These are phyloP conservation scores for Rhododendron simsii DNA, from an alignment of 148 eudicot species.

Conservation along the genomic window DNA sequence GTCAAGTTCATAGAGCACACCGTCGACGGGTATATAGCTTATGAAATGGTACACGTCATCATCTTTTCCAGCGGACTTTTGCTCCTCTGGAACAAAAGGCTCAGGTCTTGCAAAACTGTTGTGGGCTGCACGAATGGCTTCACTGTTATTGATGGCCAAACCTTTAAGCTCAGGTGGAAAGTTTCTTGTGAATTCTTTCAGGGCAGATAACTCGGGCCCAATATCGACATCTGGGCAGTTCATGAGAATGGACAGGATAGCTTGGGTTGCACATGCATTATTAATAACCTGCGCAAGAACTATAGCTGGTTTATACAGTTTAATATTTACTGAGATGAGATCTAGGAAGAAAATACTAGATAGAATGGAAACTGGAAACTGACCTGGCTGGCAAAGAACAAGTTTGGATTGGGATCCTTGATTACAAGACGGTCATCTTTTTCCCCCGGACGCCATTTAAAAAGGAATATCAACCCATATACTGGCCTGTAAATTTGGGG, in stretches of 20 bases:
- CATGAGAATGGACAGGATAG: slow-evolving; percentile 91
- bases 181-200: slow-evolving; percentile 78
- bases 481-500: slow-evolving; percentile 61
- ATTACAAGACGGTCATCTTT: slow-evolving; percentile 79
- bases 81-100: slow-evolving; percentile 92
- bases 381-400: slow-evolving; percentile 98
- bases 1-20: slow-evolving; percentile 89
- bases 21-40: slow-evolving; percentile 90
- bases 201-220: slow-evolving; percentile 82
- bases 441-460: slow-evolving; percentile 96
- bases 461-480: slow-evolving; percentile 89
- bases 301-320: not conserved
- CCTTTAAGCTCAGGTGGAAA: slow-evolving; percentile 98
- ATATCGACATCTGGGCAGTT: slow-evolving; percentile 88
- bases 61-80: slow-evolving; percentile 84
- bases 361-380: slow-evolving; percentile 14
- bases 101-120: slow-evolving; percentile 98
- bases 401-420: slow-evolving; percentile 89
- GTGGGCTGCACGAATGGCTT: slow-evolving; percentile 91
- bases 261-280: slow-evolving; percentile 99
- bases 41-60: slow-evolving; percentile 98
- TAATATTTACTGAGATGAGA: not conserved
- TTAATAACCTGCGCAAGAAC: slow-evolving; percentile 66
- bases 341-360: not conserved
- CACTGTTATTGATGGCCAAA: slow-evolving; percentile 96